Evolutionary conservation across 1,284 basidiomycete genomes (phyloP).

Genomic region (Phellinidium pouzarii): DNA sequence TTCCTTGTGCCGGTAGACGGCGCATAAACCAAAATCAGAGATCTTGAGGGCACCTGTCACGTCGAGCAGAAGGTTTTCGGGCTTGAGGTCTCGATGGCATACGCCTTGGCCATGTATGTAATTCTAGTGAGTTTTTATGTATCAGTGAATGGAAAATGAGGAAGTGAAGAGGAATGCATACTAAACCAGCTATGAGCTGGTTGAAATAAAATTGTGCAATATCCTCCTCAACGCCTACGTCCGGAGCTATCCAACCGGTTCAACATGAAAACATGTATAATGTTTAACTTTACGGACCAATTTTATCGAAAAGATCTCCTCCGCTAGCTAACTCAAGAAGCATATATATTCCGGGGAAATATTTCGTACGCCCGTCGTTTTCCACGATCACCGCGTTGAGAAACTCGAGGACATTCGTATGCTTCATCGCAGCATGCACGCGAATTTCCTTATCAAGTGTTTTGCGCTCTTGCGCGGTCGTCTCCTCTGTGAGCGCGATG

Average conservation of each 20-base stretch:
- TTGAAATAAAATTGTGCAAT: conserved; percentile 89
- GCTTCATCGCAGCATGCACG: conserved; percentile 80
- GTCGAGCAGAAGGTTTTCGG: conserved; percentile 88
- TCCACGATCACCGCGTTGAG: conserved; percentile 74
- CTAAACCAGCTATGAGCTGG: conserved; percentile 80
- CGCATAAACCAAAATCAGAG: conserved; percentile 92
- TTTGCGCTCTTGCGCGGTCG: conserved; percentile 63
- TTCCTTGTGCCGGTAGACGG: conserved; percentile 88
- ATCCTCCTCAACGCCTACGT: conserved; percentile 83
- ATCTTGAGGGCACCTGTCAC: conserved; percentile 80
- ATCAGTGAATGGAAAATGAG: conserved; percentile 5
- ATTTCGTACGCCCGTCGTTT: conserved; percentile 48
- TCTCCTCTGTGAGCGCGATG: conserved; percentile 53
- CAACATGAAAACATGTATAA: neutral
- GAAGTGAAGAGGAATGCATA: conserved; percentile 27
- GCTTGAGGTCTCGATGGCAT: conserved; percentile 94
- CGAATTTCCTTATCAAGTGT: conserved; percentile 91
- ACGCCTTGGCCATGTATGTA: conserved; percentile 89
- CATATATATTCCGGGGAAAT: conserved; percentile 84
- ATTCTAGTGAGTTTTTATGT: conserved; percentile 36
- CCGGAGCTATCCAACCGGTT: conserved; percentile 54
- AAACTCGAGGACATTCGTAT: conserved; percentile 82
- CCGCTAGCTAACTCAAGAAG: conserved; percentile 89
- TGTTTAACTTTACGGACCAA: conserved; percentile 49
- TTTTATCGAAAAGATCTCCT: conserved; percentile 97